These are phyloP conservation scores for Rutstroemia sp. DNA, from an alignment of 2,329 filamentous ascomycete species.

Conservation along the genomic window DNA sequence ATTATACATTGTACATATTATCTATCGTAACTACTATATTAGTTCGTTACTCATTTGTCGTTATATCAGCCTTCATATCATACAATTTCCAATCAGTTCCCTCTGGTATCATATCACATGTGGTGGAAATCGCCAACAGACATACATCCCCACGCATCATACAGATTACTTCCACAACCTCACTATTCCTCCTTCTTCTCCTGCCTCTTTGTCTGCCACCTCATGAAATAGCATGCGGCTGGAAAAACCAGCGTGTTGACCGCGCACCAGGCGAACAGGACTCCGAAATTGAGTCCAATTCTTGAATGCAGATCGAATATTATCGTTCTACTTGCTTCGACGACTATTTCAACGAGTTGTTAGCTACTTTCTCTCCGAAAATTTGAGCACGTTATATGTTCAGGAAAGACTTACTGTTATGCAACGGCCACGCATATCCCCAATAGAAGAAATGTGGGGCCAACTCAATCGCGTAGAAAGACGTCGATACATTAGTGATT, in stretches of 20 bases:
- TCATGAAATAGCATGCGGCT: conserved; percentile 36
- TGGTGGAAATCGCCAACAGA: too few species aligned
- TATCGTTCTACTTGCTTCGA: conserved; percentile 51
- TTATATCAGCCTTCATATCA: too few species aligned
- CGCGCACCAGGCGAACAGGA: conserved; percentile 50
- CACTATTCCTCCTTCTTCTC: conserved; percentile 6
- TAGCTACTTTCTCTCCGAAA: not conserved
- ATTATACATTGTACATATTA: too few species aligned
- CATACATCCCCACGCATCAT: too few species aligned
- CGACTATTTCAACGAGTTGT: conserved; percentile 31
- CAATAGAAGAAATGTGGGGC: conserved; percentile 51
- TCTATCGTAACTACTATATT: too few species aligned
- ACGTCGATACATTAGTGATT: conserved; percentile 54
- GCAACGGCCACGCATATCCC: conserved; percentile 58
- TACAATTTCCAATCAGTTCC: too few species aligned
- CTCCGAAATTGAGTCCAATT: conserved; percentile 53
- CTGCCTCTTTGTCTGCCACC: conserved; percentile 32
- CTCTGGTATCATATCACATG: too few species aligned
- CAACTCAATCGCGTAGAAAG: conserved; percentile 52
- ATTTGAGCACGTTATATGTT: not conserved
- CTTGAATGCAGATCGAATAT: conserved; percentile 51
- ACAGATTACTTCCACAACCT: too few species aligned
- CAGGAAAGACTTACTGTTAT: conserved; percentile 39
- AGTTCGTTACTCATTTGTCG: too few species aligned
- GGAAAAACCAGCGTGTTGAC: conserved; percentile 48